These are phyloP conservation scores for Wallacemonas sp. DNA, from an alignment of 208 protist genomes.

Conservation along the genomic window DNA sequence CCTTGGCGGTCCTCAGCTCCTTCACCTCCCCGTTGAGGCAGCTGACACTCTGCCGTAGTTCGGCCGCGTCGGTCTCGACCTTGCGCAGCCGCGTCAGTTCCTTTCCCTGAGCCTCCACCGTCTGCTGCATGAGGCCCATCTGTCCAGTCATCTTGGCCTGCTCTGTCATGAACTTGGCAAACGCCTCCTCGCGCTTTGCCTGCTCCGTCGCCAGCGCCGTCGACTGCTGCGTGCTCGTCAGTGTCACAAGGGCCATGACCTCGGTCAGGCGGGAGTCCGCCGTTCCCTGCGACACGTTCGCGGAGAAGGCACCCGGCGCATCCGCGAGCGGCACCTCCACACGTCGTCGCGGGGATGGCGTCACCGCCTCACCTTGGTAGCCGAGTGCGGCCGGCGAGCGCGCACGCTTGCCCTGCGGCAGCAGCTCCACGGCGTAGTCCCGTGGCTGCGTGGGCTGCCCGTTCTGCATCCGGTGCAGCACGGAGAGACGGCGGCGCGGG, in stretches of 20 bases:
- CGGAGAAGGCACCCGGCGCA: not conserved
- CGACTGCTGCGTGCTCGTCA: conserved; percentile 10
- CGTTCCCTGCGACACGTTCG: not conserved
- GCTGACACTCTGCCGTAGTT: not conserved
- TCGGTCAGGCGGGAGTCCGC: conserved; percentile 21
- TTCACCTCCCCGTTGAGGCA: not conserved
- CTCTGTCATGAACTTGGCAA: not conserved
- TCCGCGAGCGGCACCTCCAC: too few relatives aligned
- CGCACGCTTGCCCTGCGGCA: too few relatives aligned
- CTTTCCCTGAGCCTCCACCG: conserved; percentile 18
- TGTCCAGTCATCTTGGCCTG: conserved; percentile 19
- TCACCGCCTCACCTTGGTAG: too few relatives aligned
- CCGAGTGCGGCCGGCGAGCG: too few relatives aligned
- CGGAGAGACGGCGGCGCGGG: too few relatives aligned
- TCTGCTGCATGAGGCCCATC: conserved; percentile 16
- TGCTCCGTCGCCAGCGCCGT: conserved; percentile 15
- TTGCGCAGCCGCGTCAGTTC: not conserved
- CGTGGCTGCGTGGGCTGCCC: too few relatives aligned
- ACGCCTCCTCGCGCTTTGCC: conserved; percentile 15
- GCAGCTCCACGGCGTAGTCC: too few relatives aligned
- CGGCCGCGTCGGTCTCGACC: not conserved
- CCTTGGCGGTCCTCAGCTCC: not conserved
- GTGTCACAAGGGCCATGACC: conserved; percentile 19
- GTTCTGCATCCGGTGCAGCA: too few relatives aligned
- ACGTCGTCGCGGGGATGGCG: not conserved